Conservation (phyloP, 2,329 filamentous ascomycete species). For the Chaetomiaceae sp. region DNA sequence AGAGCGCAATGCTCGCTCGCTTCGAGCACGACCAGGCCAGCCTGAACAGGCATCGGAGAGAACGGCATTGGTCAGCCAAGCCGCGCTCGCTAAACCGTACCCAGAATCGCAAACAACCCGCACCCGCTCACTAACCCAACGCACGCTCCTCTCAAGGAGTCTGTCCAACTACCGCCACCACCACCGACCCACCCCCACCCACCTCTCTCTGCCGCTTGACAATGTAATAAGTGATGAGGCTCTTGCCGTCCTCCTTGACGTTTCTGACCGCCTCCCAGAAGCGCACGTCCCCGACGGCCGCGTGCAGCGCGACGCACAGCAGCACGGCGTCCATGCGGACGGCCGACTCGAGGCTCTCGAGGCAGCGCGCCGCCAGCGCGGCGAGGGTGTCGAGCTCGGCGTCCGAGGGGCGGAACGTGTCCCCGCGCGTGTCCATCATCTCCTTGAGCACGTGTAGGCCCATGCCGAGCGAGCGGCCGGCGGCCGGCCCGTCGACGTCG, state of each 20-base stretch:
- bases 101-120: not conserved
- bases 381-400: conserved; percentile 47
- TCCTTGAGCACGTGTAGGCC: conserved; percentile 57
- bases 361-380: conserved; percentile 47
- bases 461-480: conserved; percentile 45
- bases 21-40: too few species aligned
- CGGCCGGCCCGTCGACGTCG: conserved; percentile 31
- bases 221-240: conserved; percentile 74
- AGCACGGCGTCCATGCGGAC: conserved; percentile 72
- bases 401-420: conserved; percentile 44
- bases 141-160: not conserved
- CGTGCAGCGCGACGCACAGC: conserved; percentile 67
- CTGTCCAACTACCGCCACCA: not conserved
- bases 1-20: too few species aligned
- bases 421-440: conserved; percentile 46
- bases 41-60: too few species aligned
- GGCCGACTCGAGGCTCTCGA: conserved; percentile 55
- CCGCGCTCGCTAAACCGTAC: not conserved
- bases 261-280: conserved; percentile 65
- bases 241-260: conserved; percentile 66
- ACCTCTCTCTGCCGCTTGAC: conserved; percentile 60
- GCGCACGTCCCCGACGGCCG: conserved; percentile 48
- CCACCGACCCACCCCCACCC: conserved; percentile 4
- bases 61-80: too few species aligned
- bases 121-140: not conserved